Evolutionary conservation across 495 filamentous ascomycete genomes (phyloP), one percentile per base, ranked within the genome.

Genomic region (Diplogelasinospora grovesii): DNA sequence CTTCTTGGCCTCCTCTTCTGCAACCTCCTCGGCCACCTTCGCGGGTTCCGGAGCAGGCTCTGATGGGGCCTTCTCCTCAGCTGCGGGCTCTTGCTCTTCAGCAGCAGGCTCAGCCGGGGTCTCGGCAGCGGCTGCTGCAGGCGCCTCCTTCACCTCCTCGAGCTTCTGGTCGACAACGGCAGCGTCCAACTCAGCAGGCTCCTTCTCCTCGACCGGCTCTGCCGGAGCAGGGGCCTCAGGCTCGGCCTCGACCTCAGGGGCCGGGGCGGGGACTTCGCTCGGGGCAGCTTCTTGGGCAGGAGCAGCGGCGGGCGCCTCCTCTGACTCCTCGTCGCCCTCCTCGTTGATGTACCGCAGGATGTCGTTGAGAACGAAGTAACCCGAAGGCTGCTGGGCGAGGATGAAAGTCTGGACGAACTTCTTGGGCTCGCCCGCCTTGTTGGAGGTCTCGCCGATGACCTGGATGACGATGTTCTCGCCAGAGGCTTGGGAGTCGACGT

Each of bases 351-450:
- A 97, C 30, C 92, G 75, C 68, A 98, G 88, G 60, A 98, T 95
- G 46, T 98, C 92, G 58, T 98, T 98, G 44, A 97, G 77, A 3
- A 98, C 92, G 51, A 94, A 98, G 69, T 97, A 98, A 36, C 92
- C 92, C 30, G 90, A 95, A 20, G 86, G 86, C 68, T 98, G 92
- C 61, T 90, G 79, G 8, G 92, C 93, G 39, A 98, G 81, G 36
- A 98, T 88, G 50, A 98, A 98, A n/a, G 92, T 96, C 72, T 98
- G 92, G 9, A 86, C 79, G 52, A 97, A 98, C 62, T 95, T 95
- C 70, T 85, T 88, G 45, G 88, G 86, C 15, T 88, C 85, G 43
- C 79, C 78, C 14, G 77, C 79, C 62, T 92, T 93, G 71, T 92
- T 96, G 48, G 89, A 94, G 57, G 93, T 94, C 65, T 97, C 89